Percentiles rank a stretch among this genome's conserved stretches.
Evolutionary conservation across 2,329 filamentous ascomycete species (phyloP).

Genomic region (Metarhizium robertsii): DNA sequence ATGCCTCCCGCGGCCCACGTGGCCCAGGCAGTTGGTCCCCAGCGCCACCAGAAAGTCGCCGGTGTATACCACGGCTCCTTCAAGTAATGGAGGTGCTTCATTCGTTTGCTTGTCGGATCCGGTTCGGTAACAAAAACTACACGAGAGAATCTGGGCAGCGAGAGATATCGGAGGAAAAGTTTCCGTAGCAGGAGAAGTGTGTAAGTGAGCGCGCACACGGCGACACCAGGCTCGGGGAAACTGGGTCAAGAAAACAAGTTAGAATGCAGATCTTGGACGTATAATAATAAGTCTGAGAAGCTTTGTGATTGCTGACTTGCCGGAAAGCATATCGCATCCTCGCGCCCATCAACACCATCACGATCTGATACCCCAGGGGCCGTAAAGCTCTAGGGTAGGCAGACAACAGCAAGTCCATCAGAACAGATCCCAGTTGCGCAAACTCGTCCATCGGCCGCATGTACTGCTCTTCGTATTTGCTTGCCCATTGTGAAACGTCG

Average conservation of each 20-base stretch:
- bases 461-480: slow-evolving; percentile 45
- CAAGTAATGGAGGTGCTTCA: slow-evolving; percentile 41
- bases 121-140: slow-evolving; percentile 32
- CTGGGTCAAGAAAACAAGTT: slow-evolving; percentile 14
- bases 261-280: slow-evolving; percentile 1
- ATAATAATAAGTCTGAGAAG: neutral
- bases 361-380: slow-evolving; percentile 36
- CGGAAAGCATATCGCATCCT: slow-evolving; percentile 55
- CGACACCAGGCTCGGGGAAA: slow-evolving; percentile 32
- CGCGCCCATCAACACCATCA: slow-evolving; percentile 54
- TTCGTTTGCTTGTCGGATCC: slow-evolving; percentile 43
- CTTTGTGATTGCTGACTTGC: slow-evolving; percentile 27
- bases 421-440: slow-evolving; percentile 45
- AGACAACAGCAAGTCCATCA: slow-evolving; percentile 51
- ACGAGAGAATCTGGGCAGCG: slow-evolving; percentile 45
- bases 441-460: slow-evolving; percentile 48
- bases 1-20: slow-evolving; percentile 32
- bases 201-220: slow-evolving; percentile 30
- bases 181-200: slow-evolving; percentile 42
- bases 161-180: slow-evolving; percentile 46
- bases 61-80: slow-evolving; percentile 57
- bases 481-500: slow-evolving; percentile 37
- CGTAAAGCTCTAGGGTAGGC: slow-evolving; percentile 39
- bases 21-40: slow-evolving; percentile 46
- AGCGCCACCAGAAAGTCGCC: slow-evolving; percentile 51